These are phyloP conservation scores for Leishmania tarentolae DNA, from an alignment of 208 protist species.

Conservation along the genomic window DNA sequence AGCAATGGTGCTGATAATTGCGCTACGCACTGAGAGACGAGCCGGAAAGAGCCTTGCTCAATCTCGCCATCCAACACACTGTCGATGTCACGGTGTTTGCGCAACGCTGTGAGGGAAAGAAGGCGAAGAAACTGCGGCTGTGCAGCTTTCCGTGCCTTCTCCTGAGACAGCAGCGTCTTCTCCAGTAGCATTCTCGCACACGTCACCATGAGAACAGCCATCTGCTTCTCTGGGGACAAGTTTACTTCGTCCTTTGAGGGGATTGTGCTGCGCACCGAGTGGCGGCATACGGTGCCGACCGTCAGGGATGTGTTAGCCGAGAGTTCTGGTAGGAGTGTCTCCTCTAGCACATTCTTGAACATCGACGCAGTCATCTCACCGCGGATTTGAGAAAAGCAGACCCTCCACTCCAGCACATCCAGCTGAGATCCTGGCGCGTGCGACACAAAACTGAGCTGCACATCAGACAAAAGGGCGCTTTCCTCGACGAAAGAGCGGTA, in stretches of 20 bases:
- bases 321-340: constrained; percentile 8
- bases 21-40: constrained; percentile 55
- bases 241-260: constrained; percentile 26
- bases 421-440: constrained; percentile 41
- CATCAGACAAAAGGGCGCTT: constrained; percentile 22
- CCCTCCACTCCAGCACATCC: constrained; percentile 47
- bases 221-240: constrained; percentile 52
- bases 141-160: constrained; percentile 40
- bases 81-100: constrained; percentile 37
- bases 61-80: constrained; percentile 48
- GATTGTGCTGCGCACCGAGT: constrained; percentile 18
- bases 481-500: constrained; percentile 43
- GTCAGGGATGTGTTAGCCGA: constrained; percentile 40
- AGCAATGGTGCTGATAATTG: constrained; percentile 48
- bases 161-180: constrained; percentile 57
- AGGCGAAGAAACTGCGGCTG: constrained; percentile 47
- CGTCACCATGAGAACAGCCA: constrained; percentile 71
- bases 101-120: constrained; percentile 71
- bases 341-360: constrained; percentile 20
- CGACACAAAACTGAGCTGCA: constrained; percentile 51
- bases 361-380: constrained; percentile 29
- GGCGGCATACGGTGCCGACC: constrained; percentile 33
- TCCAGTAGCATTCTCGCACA: constrained; percentile 81
- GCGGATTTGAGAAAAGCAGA: constrained; percentile 27
- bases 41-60: constrained; percentile 37